Percentiles rank a stretch among this genome's conserved stretches.
Evolutionary conservation across 257 asterid genomes (phyloP).

Genomic region (Nyctanthes arbortristis): DNA sequence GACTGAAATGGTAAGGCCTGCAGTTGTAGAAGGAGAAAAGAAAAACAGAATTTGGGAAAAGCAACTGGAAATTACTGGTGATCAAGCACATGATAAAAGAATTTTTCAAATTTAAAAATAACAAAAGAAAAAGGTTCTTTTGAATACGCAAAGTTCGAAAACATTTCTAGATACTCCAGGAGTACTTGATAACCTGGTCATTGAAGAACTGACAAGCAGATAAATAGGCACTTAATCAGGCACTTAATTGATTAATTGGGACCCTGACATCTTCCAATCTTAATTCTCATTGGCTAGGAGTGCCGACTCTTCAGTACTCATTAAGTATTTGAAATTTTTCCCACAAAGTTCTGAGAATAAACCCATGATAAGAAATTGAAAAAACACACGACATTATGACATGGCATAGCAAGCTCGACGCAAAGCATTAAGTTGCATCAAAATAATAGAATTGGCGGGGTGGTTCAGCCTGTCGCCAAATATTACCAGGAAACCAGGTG

Average conservation of each 20-base stretch:
- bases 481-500: conserved; percentile 90
- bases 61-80: not conserved
- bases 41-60: not conserved
- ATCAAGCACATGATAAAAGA: not conserved
- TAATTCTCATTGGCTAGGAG: too few species aligned
- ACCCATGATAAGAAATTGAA: not conserved
- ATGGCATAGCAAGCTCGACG: not conserved
- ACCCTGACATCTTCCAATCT: too few species aligned
- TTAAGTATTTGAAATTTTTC: too few species aligned
- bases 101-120: not conserved
- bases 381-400: not conserved
- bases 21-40: not conserved
- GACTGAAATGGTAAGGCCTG: not conserved
- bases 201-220: too few species aligned
- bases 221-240: too few species aligned
- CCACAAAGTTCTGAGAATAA: not conserved
- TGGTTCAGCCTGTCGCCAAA: not conserved
- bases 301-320: too few species aligned
- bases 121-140: not conserved
- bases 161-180: too few species aligned
- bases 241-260: too few species aligned
- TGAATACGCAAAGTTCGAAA: too few species aligned
- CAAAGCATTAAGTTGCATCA: not conserved
- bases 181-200: too few species aligned
- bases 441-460: not conserved